Percentiles rank a stretch among this genome's conserved stretches.
These are phyloP conservation scores for Lactifluus piperatus DNA, from an alignment of 768 basidiomycete genomes.

Conservation along the genomic window DNA sequence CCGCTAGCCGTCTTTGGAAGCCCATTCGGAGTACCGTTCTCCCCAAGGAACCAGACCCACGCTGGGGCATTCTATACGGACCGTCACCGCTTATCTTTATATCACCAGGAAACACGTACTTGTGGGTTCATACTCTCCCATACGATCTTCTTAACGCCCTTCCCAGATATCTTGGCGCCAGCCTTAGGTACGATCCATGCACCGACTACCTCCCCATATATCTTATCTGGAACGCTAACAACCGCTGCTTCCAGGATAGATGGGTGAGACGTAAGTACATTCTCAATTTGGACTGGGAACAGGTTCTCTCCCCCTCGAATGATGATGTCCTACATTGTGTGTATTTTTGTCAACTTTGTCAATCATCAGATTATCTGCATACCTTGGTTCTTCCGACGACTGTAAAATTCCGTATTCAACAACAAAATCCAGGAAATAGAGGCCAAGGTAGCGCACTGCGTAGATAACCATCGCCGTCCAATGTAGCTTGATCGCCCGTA, in stretches of 20 bases:
- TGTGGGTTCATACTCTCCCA: slow-evolving; percentile 66
- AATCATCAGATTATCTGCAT: neutral
- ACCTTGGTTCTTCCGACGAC: slow-evolving; percentile 78
- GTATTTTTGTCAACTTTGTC: neutral
- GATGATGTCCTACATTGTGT: slow-evolving; percentile 56
- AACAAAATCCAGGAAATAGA: neutral
- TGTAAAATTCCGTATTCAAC: slow-evolving; percentile 24
- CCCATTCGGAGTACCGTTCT: slow-evolving; percentile 47
- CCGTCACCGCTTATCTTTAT: neutral
- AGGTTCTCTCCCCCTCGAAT: slow-evolving; percentile 87
- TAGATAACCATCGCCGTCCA: slow-evolving; percentile 78
- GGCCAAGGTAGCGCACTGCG: slow-evolving; percentile 37
- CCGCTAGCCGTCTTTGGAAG: slow-evolving; percentile 83
- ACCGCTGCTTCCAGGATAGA: slow-evolving; percentile 64
- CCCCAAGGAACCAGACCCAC: slow-evolving; percentile 80
- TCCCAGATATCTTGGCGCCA: slow-evolving; percentile 31
- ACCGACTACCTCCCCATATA: slow-evolving; percentile 74
- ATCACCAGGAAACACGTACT: slow-evolving; percentile 32
- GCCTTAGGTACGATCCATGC: slow-evolving; percentile 54
- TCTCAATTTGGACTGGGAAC: slow-evolving; percentile 81
- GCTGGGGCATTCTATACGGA: slow-evolving; percentile 55
- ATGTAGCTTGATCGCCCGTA: slow-evolving; percentile 72
- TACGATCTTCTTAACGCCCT: slow-evolving; percentile 48
- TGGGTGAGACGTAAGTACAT: slow-evolving; percentile 47
- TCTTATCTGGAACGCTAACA: slow-evolving; percentile 58